Conservation (phyloP, 352 stramenopile species). For the Phytophthora macrochlamydospora region DNA sequence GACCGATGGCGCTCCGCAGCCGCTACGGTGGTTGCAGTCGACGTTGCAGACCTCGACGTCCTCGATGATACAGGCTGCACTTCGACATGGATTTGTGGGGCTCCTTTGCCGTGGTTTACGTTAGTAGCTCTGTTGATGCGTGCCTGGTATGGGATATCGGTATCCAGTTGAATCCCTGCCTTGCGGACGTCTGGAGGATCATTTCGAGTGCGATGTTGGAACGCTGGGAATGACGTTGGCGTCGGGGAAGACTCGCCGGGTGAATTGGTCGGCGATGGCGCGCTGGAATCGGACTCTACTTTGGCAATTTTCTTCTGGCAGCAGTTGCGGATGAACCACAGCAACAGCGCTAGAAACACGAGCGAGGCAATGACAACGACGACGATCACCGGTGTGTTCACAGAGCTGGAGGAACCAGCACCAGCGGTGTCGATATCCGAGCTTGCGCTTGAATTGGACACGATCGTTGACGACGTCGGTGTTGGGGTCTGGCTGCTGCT, state of each 20-base stretch:
- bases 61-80: too few relatives aligned
- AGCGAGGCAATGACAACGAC: slow-evolving; percentile 37
- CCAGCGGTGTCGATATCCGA: neutral
- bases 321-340: slow-evolving; percentile 31
- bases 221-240: slow-evolving; percentile 36
- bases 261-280: slow-evolving; percentile 30
- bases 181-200: neutral
- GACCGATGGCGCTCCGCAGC: neutral
- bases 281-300: slow-evolving; percentile 13
- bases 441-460: neutral
- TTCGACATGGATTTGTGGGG: neutral
- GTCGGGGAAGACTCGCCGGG: slow-evolving; percentile 23
- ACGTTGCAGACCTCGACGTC: neutral
- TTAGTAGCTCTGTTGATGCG: neutral
- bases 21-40: neutral
- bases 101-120: too few relatives aligned
- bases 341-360: slow-evolving; percentile 36
- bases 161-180: neutral
- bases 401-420: slow-evolving; percentile 10
- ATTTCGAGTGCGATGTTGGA: slow-evolving; percentile 26
- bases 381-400: slow-evolving; percentile 28
- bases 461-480: neutral
- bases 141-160: neutral
- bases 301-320: slow-evolving; percentile 19
- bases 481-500: neutral